Evolutionary conservation across 1,284 basidiomycete species (phyloP), one percentile per base, ranked within the genome.

Genomic region (Papiliotrema laurentii): DNA sequence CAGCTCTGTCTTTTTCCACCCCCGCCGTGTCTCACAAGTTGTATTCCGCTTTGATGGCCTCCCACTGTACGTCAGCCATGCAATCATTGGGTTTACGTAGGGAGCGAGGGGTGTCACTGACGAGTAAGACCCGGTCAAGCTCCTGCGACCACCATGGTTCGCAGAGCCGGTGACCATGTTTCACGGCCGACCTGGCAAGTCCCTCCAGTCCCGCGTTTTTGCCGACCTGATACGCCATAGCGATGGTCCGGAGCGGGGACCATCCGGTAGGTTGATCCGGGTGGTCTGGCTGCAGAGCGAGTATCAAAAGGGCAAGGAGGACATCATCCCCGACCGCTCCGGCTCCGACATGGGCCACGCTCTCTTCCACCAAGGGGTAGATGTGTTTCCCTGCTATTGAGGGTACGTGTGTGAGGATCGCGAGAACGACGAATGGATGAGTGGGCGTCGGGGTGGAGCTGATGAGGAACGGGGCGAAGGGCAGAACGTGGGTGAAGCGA

Each of bases 381-480:
- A 58, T 51, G 5, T 41, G 30, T 5, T 39, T 13, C 14, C 56
- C 30, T 5, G 50, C 35, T 9, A 47, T 31, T 7, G 33, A 10
- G 0, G 54, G 57, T 0, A 63, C 49, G 46, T 59, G 59, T 19
- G 54, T 46, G 13, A 68, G 52, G 7, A 56, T 55, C 9, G 65
- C 63, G 14, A 60, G 49, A 13, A 60, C 37, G 22, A 65, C 56
- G 44, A 68, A 68, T 10, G 58, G 56, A 47, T 68, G 60, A 3
- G 38, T 27, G 2, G 65, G 65, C 2, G 54, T 31, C 0, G 63
- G 54, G 1, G 57, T 55, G 2, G 54, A 50, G 10, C 61, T 54
- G 10, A 55, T 49, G 13, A 63, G 49, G 28, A 63, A 68, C 7
- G 56, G 63, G 5, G 58, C 54, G 16, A 68, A 49, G 19, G 65